phyloP scores from a whole-genome alignment of 2,329 filamentous ascomycete genomes.

The Apiospora arundinis region DNA sequence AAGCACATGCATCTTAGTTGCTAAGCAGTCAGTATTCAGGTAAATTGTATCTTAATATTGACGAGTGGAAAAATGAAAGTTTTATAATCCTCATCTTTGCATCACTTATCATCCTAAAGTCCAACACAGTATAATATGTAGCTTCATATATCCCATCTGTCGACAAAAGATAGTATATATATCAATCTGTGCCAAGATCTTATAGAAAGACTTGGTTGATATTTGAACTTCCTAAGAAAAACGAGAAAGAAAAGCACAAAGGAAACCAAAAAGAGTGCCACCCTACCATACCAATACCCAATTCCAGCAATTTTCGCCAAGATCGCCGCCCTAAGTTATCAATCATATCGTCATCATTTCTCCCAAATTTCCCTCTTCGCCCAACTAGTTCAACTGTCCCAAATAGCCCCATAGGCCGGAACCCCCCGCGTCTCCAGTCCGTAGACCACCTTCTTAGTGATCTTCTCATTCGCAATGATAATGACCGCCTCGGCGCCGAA shows the following conservation, averaged over 20 bases:
- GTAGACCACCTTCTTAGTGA: slow-evolving; percentile 73
- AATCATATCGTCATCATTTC: not conserved
- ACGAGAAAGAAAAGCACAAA: not conserved
- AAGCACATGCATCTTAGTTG: too few species aligned
- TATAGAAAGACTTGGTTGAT: too few species aligned
- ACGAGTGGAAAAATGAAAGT: too few species aligned
- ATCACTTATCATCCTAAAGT: too few species aligned
- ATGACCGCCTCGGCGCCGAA: slow-evolving; percentile 73
- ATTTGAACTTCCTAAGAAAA: not conserved
- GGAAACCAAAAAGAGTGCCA: not conserved
- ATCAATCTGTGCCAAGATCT: too few species aligned
- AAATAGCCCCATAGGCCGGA: slow-evolving; percentile 75
- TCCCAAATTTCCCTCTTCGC: not conserved
- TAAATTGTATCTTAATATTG: too few species aligned
- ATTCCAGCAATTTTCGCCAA: not conserved
- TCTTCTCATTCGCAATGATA: slow-evolving; percentile 72
- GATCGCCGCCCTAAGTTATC: too few species aligned
- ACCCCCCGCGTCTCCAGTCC: slow-evolving; percentile 70
- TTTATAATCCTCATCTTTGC: too few species aligned
- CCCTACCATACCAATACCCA: not conserved
- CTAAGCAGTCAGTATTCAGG: too few species aligned
- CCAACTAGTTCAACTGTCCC: slow-evolving; percentile 65
- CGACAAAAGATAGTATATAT: too few species aligned
- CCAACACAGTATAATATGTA: too few species aligned
- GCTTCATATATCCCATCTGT: too few species aligned